Base-by-base conservation (phyloP, 345 rosid genomes). In the Excoecaria agallocha region DNA sequence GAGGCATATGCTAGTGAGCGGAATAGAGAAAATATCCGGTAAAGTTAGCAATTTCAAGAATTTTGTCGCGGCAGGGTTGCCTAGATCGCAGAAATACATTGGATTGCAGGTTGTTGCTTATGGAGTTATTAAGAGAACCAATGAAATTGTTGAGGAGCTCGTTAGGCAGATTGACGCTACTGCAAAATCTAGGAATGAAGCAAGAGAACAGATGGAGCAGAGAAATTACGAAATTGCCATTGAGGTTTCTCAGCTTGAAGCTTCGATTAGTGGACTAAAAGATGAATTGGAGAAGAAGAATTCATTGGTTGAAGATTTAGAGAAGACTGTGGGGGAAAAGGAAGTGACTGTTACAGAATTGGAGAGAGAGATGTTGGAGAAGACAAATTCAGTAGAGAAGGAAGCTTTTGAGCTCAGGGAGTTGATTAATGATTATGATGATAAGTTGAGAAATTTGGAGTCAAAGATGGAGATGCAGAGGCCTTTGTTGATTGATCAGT, bases 201-300 rank as follows among this genome's bases (percentile, higher is more conserved):
- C 89, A 8, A 93, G 98, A 79, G 96, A 88, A 78, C 97, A 90
- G 82, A 86, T 96, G 80, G 99, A 90, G 70, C 96, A 93, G 79
- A 85, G 99, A 70, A 96, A 96, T 76, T 96, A 90, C 72, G 98
- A 93, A 86, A 93, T 96, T 74, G 99, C 99, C 51, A 91, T 96
- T 68, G 99, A 96, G 82, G 98, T 96, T 81, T 96, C 98, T 19
- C 92, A 93, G 86, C 90, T 96, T 68, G 98, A 96, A 83, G 93
- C 98, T 50, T 80, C 94, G 0, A 90, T 96, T 74, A 83, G 90
- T 78, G 86, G 88, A 55, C 79, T 96, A 79, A 80, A 85, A 74
- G 92, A 88, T 11, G 98, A 93, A 76, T 89, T 89, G 58, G 88
- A 78, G 0, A 83, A 87, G 78, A 96, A 90, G 81, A 81, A 81